These are phyloP conservation scores for Colletotrichum sublineola DNA, from an alignment of 2,329 filamentous ascomycete genomes.

Conservation along the genomic window DNA sequence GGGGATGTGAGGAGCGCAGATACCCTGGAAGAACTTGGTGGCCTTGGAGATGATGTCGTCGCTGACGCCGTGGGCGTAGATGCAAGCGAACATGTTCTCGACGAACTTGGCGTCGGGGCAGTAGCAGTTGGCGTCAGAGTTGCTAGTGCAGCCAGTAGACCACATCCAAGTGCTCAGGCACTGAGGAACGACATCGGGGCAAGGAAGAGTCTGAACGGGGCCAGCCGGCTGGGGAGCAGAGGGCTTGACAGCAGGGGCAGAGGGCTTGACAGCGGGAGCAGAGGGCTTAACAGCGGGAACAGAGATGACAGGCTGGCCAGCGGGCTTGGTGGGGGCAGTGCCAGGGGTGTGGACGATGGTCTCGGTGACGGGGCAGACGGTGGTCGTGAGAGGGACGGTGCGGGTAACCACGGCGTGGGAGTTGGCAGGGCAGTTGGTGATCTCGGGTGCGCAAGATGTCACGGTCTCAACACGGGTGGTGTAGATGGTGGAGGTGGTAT, in stretches of 20 bases:
- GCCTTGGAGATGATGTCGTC: conserved; percentile 77
- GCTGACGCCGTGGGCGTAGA: conserved; percentile 80
- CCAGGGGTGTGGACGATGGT: conserved; percentile 59
- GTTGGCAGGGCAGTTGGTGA: conserved; percentile 65
- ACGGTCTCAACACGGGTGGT: conserved; percentile 64
- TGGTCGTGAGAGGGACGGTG: conserved; percentile 70
- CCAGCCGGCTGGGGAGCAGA: conserved; percentile 51
- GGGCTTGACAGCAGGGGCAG: conserved; percentile 44
- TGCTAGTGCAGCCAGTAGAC: conserved; percentile 78
- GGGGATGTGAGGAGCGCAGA: conserved; percentile 82
- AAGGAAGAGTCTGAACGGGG: conserved; percentile 62
- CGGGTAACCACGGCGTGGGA: conserved; percentile 60
- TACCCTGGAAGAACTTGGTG: conserved; percentile 88
- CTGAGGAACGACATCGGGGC: conserved; percentile 82
- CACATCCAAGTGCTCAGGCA: conserved; percentile 94
- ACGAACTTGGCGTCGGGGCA: conserved; percentile 85
- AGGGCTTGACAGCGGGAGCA: conserved; percentile 32
- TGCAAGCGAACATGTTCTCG: conserved; percentile 82
- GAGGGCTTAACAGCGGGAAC: conserved; percentile 39
- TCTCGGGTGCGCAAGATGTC: conserved; percentile 61
- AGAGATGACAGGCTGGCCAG: conserved; percentile 36
- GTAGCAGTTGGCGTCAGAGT: conserved; percentile 87
- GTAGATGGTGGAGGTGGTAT: conserved; percentile 64
- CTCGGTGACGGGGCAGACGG: conserved; percentile 72
- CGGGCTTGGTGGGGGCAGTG: conserved; percentile 41